Evolutionary conservation across 495 filamentous ascomycete species (phyloP), one percentile per base, ranked within the genome.

Genomic region (Penicillium nucicola): DNA sequence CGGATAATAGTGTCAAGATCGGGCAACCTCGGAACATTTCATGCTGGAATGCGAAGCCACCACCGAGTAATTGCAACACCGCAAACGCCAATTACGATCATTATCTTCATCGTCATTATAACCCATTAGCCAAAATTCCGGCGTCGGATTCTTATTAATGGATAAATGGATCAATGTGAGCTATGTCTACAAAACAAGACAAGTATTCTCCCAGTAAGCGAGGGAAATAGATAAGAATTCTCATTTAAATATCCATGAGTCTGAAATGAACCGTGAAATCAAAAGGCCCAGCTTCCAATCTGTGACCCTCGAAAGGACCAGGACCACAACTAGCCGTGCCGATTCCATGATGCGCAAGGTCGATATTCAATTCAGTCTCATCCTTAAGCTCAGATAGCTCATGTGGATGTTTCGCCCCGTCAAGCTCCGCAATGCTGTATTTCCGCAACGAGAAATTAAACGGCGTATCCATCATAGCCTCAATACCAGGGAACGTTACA

Each of bases 331-430:
- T 58, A 0, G 51, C 56, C 5, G 56, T 58, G 0, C 56, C 56
- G 20, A 58, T 50, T 12, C 84, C 83, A 69, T 87, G 81, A 68
- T 90, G 86, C 0, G 82, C 83, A 52, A 63, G 60, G 46, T 86
- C 83, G 10, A 86, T 62, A 41, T 80, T 73, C 45, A 87, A 42
- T 38, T 85, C 71, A 17, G 81, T 80, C 53, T 81, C 77, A 13
- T 79, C 69, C 5, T 42, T 13, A 42, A 64, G 18, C 53, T 68
- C 74, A 23, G 58, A 66, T 52, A 88, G 52, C 61, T 88, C 82
- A 53, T 77, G 74, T 17, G 82, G 81, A 55, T 87, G 84, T 50
- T 60, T 68, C 10, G 70, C 69, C 42, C 70, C 68, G 14, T 86
- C 82, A 18, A 88, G 45, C 43, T 84, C 82, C 25, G 49, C 36